phyloP scores from a whole-genome alignment of 2,329 filamentous ascomycete species.

The Ambrosiella cleistominuta region DNA sequence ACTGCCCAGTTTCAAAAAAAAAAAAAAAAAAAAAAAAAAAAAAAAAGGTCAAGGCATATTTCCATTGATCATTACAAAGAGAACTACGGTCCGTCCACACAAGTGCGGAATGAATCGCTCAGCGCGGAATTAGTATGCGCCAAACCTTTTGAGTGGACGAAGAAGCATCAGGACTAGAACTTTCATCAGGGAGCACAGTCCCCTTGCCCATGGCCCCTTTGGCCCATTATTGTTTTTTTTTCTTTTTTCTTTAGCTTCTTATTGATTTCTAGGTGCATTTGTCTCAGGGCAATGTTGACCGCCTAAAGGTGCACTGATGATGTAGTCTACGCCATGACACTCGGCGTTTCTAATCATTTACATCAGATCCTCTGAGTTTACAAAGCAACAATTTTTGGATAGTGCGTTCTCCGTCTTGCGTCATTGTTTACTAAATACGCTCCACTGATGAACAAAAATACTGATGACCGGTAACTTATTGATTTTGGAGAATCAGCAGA shows the following conservation, averaged over 20 bases:
- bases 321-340: not conserved
- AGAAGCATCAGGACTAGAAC: too few species aligned
- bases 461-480: too few species aligned
- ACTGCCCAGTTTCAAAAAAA: too few species aligned
- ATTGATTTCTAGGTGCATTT: too few species aligned
- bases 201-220: too few species aligned
- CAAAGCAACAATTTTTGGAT: not conserved
- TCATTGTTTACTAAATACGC: not conserved
- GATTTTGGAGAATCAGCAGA: too few species aligned
- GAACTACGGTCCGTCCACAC: not conserved
- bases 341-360: not conserved
- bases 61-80: not conserved
- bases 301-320: too few species aligned
- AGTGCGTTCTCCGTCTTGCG: not conserved
- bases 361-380: not conserved
- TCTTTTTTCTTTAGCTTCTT: too few species aligned
- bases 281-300: too few species aligned
- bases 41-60: not conserved
- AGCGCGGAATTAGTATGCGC: not conserved
- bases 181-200: too few species aligned
- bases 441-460: not conserved
- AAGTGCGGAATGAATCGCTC: not conserved
- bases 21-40: not conserved
- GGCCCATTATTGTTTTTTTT: too few species aligned
- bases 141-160: not conserved